These are phyloP conservation scores for Pistacia atlantica DNA, from an alignment of 345 rosid species.

Conservation along the genomic window DNA sequence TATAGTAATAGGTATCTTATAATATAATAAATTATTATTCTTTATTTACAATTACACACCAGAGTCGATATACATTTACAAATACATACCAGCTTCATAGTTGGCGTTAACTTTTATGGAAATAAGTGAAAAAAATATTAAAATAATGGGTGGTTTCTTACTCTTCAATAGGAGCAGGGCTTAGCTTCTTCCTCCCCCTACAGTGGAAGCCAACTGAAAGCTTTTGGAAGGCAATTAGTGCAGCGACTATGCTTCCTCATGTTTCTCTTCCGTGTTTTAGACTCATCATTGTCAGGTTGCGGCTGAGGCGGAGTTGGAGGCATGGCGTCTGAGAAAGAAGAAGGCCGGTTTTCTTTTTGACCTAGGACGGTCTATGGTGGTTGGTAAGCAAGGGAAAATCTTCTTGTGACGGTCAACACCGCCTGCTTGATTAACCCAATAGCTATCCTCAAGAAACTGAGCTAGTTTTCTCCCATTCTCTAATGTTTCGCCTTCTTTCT, in stretches of 20 bases:
- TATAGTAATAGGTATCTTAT: too few relatives aligned
- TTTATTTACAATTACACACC: too few relatives aligned
- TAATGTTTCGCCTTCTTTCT: background rate
- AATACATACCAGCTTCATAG: too few relatives aligned
- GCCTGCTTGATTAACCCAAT: slow-evolving; percentile 2
- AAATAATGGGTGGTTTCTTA: background rate
- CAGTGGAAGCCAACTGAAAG: background rate
- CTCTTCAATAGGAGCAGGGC: background rate
- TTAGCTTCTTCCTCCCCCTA: background rate
- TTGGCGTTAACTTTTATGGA: too few relatives aligned
- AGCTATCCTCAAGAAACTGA: slow-evolving; percentile 19
- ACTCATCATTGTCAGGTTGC: background rate
- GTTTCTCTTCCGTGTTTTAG: background rate
- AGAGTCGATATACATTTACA: too few relatives aligned
- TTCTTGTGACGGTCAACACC: background rate
- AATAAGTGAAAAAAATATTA: background rate
- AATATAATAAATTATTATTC: too few relatives aligned
- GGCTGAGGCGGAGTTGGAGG: too few relatives aligned
- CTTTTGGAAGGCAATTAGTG: background rate
- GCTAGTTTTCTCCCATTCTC: slow-evolving; percentile 9
- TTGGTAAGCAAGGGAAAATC: too few relatives aligned
- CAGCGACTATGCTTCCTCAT: background rate
- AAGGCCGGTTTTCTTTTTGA: background rate
- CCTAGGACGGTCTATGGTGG: too few relatives aligned
- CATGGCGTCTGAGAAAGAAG: too few relatives aligned